These are phyloP conservation scores for Rostrohypoxylon terebratum DNA, from an alignment of 495 filamentous ascomycete genomes.

Conservation along the genomic window DNA sequence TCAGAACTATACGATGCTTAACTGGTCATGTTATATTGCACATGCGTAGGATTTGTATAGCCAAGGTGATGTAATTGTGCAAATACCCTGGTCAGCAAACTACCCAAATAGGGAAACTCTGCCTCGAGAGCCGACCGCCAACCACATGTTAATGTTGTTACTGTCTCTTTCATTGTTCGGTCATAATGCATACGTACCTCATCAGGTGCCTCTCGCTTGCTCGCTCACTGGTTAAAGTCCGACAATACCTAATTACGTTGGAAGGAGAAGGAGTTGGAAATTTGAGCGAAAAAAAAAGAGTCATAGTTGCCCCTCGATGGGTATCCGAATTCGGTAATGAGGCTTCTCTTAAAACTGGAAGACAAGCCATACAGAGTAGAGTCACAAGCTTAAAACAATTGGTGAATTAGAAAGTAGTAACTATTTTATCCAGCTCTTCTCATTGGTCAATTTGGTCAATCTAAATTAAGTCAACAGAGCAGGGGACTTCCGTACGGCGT, in stretches of 20 bases:
- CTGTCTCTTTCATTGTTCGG: conserved; percentile 11
- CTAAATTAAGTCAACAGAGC: conserved; percentile 6
- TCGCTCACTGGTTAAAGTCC: conserved; percentile 2
- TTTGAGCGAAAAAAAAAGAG: neutral
- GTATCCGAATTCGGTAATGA: conserved; percentile 17
- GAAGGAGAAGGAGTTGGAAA: neutral
- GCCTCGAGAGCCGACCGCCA: conserved; percentile 9
- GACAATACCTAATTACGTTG: neutral
- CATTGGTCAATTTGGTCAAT: conserved; percentile 27
- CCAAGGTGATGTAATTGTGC: conserved; percentile 38
- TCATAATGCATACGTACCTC: conserved; percentile 6
- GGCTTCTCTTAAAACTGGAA: neutral
- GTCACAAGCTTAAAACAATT: conserved; percentile 3
- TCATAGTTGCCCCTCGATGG: conserved; percentile 18
- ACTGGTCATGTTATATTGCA: neutral
- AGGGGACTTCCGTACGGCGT: conserved; percentile 18
- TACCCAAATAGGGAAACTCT: conserved; percentile 33
- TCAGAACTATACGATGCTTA: conserved; percentile 23
- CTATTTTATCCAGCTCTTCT: conserved; percentile 27
- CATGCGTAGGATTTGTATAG: conserved; percentile 11
- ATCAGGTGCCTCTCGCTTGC: conserved; percentile 1
- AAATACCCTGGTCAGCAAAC: conserved; percentile 26
- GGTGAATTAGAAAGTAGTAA: conserved; percentile 15
- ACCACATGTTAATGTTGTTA: conserved; percentile 4
- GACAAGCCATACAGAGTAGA: neutral